phyloP scores from a whole-genome alignment of 108 stramenopile species.

The Seminavis robusta region DNA sequence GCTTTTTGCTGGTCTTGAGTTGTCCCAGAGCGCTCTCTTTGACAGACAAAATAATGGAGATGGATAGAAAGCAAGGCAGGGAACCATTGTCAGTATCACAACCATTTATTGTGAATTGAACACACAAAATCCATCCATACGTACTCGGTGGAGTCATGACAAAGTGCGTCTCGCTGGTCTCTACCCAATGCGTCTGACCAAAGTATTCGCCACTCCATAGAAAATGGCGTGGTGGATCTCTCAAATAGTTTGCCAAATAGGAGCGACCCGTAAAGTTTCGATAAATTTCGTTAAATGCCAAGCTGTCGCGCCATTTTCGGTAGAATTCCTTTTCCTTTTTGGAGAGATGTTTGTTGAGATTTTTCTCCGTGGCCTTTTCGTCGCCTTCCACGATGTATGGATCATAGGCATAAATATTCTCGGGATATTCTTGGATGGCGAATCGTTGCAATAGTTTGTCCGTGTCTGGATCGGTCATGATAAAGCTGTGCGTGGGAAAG shows the following conservation, averaged over 20 bases:
- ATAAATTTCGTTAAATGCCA: conserved; percentile 60
- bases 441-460: conserved; percentile 17
- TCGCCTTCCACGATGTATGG: conserved; percentile 58
- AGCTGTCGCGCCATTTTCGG: conserved; percentile 33
- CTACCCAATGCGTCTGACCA: conserved; percentile 82
- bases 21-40: conserved; percentile 20
- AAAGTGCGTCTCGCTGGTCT: conserved; percentile 75
- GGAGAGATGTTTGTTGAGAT: conserved; percentile 37
- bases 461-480: conserved; percentile 30
- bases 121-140: too few relatives aligned
- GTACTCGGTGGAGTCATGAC: conserved; percentile 31
- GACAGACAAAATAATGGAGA: too few relatives aligned
- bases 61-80: too few relatives aligned
- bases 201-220: conserved; percentile 73
- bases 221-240: conserved; percentile 49
- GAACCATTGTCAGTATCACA: too few relatives aligned
- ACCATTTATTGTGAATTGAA: too few relatives aligned
- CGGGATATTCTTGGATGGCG: conserved; percentile 37
- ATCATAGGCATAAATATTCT: conserved; percentile 62
- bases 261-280: conserved; percentile 53
- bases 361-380: conserved; percentile 50
- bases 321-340: conserved; percentile 44
- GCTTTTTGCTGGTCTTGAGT: conserved; percentile 23
- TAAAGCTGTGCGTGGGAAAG: conserved; percentile 61
- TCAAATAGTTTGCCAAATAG: conserved; percentile 41